A percentile compares a stretch with the other conserved stretches of the same genome.
phyloP scores from a whole-genome alignment of 106 monocot species.

The Allium fistulosum region DNA sequence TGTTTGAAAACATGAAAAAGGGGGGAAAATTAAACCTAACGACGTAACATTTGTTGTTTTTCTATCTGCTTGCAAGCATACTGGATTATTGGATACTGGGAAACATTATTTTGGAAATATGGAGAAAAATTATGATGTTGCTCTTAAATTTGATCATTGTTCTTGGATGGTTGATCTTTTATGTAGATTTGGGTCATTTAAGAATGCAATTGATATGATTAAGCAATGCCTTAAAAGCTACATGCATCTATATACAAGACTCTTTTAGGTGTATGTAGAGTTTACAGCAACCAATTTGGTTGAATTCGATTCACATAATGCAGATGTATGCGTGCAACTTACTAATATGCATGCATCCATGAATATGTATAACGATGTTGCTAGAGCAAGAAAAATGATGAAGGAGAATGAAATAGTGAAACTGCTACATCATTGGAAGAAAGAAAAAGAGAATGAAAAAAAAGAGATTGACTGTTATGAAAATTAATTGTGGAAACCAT shows the following conservation, averaged over 20 bases:
- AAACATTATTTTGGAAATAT: slow-evolving; percentile 38
- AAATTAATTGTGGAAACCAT: too few relatives aligned
- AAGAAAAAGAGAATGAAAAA: too few relatives aligned
- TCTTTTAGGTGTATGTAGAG: slow-evolving; percentile 49
- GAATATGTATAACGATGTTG: slow-evolving; percentile 53
- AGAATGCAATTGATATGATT: slow-evolving; percentile 50
- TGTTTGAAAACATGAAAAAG: slow-evolving; percentile 44
- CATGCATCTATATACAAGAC: slow-evolving; percentile 46
- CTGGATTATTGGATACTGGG: slow-evolving; percentile 41
- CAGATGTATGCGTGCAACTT: slow-evolving; percentile 66
- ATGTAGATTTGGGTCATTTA: slow-evolving; percentile 48
- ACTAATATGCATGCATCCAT: slow-evolving; percentile 59
- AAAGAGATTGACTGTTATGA: too few relatives aligned
- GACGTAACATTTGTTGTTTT: slow-evolving; percentile 49
- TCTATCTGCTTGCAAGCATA: slow-evolving; percentile 51
- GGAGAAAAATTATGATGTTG: slow-evolving; percentile 28
- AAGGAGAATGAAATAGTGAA: slow-evolving; percentile 49
- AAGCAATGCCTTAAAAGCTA: slow-evolving; percentile 31
- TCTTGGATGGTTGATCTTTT: slow-evolving; percentile 60
- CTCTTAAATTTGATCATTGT: slow-evolving; percentile 41
- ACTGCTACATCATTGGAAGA: slow-evolving; percentile 67
- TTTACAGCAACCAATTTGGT: slow-evolving; percentile 45
- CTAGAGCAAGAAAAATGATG: slow-evolving; percentile 50
- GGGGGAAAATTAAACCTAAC: slow-evolving; percentile 24
- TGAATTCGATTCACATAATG: slow-evolving; percentile 51